Evolutionary conservation across 2,329 filamentous ascomycete species (phyloP), one percentile per base, ranked within the genome.

Genomic region (Calonectria hawksworthii): DNA sequence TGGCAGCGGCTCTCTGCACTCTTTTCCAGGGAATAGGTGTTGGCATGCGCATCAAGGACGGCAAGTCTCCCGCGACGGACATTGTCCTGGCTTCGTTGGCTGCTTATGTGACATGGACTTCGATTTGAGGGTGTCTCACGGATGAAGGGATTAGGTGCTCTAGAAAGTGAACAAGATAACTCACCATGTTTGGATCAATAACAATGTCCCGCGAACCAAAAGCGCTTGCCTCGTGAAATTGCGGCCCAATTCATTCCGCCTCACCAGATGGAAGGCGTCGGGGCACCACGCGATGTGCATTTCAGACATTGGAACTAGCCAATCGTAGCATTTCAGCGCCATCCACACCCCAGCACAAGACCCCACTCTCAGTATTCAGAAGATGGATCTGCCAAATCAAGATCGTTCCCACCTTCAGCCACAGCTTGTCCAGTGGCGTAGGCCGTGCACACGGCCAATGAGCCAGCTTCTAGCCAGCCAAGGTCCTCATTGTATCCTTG

Each of bases 51-150:
- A 44, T 68, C 21, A 56, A 21, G 11, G 51, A 56, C 8, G 50
- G 65, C 5, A 68, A 56, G 32, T 56, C 65, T 9, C 50, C 28
- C 0, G 16, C 7, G 2, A 9, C 16, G 34, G 65, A 68, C n/a
- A 16, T 68, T 23, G 34, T 36, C 0, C 36, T 68, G 10, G 18
- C 51, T 32, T 44, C 50, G 9, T 18, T 68, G 50, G 50, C 65
- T 44, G 34, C 51, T n/a, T 56, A 68, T 23, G 51, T 44, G 32
- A 56, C 51, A 18, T 68, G 65, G 65, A n/a, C 7, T 16, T 68
- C 50, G 9, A 54, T 68, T n/a, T 38, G n/a, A 54, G 3, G 8
- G 21, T 47, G 44, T 47, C 21, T 8, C 18, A 21, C 7, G n/a
- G n/a, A 4, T 2, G 10, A 23, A 23, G 44, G n/a, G n/a, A 47